A percentile compares a stretch with the other conserved stretches of the same genome.
phyloP scores from a whole-genome alignment of 108 stramenopile species.

The Aurantiochytrium sp. region DNA sequence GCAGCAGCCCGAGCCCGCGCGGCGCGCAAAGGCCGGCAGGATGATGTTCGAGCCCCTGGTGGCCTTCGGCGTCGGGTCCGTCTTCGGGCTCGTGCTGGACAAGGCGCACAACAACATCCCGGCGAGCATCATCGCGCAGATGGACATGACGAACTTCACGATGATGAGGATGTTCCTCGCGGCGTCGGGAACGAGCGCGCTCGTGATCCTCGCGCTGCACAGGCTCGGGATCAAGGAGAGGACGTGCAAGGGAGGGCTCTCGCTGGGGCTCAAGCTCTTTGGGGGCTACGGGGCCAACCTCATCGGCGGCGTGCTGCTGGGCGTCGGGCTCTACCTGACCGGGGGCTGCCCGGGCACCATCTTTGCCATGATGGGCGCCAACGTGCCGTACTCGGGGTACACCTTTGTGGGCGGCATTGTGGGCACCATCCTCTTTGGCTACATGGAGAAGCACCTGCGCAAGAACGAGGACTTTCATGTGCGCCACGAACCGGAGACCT shows the following conservation, averaged over 20 bases:
- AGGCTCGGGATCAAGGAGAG: neutral
- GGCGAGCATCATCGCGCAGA: constrained; percentile 5
- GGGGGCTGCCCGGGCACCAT: constrained; percentile 16
- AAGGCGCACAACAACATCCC: neutral
- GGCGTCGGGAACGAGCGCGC: neutral
- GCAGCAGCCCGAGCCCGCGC: no score
- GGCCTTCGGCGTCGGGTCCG: neutral
- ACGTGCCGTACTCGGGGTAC: neutral
- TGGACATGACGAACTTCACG: neutral
- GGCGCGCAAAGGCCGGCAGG: no score
- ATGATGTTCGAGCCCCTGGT: neutral
- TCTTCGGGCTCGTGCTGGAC: constrained; percentile 4
- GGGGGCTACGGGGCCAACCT: neutral
- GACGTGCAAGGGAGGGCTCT: neutral
- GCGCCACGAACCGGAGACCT: neutral
- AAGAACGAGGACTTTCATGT: constrained; percentile 6
- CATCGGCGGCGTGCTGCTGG: neutral
- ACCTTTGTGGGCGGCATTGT: neutral
- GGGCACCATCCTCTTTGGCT: neutral
- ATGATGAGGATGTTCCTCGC: neutral
- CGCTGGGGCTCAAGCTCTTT: neutral
- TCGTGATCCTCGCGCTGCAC: neutral
- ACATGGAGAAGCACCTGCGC: neutral
- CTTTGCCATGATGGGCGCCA: neutral
- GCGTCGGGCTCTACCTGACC: neutral